Conservation (phyloP, 495 filamentous ascomycete genomes). For the Evansstolkia leycettana region DNA sequence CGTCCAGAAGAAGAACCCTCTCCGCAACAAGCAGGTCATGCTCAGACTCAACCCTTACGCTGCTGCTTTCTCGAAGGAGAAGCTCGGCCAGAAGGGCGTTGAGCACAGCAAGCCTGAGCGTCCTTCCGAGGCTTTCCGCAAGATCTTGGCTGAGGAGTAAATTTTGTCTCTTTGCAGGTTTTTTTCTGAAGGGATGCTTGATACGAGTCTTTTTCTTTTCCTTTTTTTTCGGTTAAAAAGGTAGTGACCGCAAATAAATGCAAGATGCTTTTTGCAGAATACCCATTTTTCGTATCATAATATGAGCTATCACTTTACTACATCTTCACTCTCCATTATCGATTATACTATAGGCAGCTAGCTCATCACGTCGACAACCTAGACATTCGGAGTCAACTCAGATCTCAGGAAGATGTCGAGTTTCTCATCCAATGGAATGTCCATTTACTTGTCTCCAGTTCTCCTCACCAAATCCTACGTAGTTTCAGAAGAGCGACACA, state of each 20-base stretch:
- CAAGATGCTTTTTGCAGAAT: not conserved
- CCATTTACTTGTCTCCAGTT: no score
- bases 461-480: no score
- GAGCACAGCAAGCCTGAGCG: constrained; percentile 41
- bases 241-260: not conserved
- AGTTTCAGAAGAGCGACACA: no score
- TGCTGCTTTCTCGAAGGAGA: constrained; percentile 69
- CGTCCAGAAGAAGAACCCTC: constrained; percentile 99
- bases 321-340: no score
- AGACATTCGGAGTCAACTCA: no score
- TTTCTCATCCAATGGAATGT: no score
- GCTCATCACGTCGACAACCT: no score
- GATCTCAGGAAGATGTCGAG: no score
- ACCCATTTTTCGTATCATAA: constrained; percentile 1
- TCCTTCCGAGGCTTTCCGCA: constrained; percentile 36
- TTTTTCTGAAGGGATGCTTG: constrained; percentile 10
- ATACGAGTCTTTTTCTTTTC: constrained; percentile 20
- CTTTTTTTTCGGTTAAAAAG: constrained; percentile 13
- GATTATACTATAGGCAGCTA: no score
- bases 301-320: not conserved
- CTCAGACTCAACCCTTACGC: constrained; percentile 97
- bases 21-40: constrained; percentile 93
- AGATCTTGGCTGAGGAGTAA: constrained; percentile 44
- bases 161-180: constrained; percentile 2
- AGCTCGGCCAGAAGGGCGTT: constrained; percentile 54